Evolutionary conservation across 78 protist genomes (phyloP).

Genomic region (Monosiga brevicollis): DNA sequence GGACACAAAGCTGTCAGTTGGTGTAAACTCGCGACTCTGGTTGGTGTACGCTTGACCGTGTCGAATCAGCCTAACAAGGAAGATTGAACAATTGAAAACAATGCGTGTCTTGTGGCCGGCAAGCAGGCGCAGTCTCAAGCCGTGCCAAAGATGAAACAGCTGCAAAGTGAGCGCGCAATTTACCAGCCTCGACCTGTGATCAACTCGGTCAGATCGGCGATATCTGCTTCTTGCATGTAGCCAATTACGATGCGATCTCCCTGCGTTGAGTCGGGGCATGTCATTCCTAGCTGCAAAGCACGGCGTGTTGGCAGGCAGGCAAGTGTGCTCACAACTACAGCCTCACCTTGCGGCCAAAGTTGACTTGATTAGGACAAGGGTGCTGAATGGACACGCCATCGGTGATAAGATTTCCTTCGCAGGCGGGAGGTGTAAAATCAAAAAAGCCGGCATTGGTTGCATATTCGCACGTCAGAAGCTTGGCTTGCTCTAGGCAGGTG

Average conservation of each 20-base stretch:
- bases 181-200: no score
- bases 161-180: no score
- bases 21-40: background rate
- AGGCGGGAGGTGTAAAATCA: background rate
- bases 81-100: background rate
- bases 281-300: background rate
- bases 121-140: background rate
- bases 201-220: background rate
- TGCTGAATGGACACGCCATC: background rate
- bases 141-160: no score
- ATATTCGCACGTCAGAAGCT: background rate
- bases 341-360: background rate
- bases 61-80: background rate
- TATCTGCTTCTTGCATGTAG: background rate
- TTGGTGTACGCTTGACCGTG: background rate
- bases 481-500: background rate
- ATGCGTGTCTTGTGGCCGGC: background rate
- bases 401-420: background rate
- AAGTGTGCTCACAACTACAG: background rate
- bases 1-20: background rate
- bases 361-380: background rate
- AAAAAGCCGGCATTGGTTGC: background rate
- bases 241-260: background rate
- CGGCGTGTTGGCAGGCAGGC: background rate
- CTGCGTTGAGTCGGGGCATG: background rate